A percentile compares a stretch with the other conserved stretches of the same genome.
These are phyloP conservation scores for Salix caprea DNA, from an alignment of 345 rosid genomes.

Conservation along the genomic window DNA sequence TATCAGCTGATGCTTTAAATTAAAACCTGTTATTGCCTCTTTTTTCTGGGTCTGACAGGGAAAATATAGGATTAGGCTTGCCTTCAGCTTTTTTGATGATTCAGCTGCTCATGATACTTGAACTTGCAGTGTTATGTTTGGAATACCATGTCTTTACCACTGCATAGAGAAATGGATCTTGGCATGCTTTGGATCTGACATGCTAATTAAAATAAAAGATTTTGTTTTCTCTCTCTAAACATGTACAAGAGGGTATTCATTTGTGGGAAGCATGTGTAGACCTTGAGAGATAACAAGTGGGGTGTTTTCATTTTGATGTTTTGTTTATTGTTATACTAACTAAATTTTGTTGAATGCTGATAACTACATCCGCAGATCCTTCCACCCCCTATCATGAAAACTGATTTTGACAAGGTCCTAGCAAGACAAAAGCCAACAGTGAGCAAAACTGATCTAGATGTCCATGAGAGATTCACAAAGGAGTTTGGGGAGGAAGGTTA, in stretches of 20 bases:
- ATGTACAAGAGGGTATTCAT: neutral
- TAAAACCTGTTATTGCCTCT: neutral
- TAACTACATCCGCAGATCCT: slow-evolving; percentile 55
- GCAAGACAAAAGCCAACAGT: slow-evolving; percentile 94
- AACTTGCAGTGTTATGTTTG: neutral
- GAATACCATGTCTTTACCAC: neutral
- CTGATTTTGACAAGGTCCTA: slow-evolving; percentile 89
- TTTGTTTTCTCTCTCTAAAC: neutral
- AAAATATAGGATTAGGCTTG: neutral
- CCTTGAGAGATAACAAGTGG: neutral
- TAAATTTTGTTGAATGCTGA: neutral
- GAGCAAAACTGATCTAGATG: slow-evolving; percentile 79
- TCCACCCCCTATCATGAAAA: slow-evolving; percentile 77
- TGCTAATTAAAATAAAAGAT: neutral
- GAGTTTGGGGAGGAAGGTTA: slow-evolving; percentile 98
- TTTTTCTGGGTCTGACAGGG: neutral
- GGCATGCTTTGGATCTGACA: neutral
- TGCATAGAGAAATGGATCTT: neutral
- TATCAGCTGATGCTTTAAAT: slow-evolving; percentile 12
- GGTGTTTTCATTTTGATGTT: neutral
- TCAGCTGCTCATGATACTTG: neutral
- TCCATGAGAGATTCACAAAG: slow-evolving; percentile 92
- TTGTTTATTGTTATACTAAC: neutral
- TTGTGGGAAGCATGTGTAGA: neutral
- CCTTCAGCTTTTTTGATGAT: neutral